Evolutionary conservation across 2,329 filamentous ascomycete species (phyloP).

Genomic region (Clonostachys rosea): DNA sequence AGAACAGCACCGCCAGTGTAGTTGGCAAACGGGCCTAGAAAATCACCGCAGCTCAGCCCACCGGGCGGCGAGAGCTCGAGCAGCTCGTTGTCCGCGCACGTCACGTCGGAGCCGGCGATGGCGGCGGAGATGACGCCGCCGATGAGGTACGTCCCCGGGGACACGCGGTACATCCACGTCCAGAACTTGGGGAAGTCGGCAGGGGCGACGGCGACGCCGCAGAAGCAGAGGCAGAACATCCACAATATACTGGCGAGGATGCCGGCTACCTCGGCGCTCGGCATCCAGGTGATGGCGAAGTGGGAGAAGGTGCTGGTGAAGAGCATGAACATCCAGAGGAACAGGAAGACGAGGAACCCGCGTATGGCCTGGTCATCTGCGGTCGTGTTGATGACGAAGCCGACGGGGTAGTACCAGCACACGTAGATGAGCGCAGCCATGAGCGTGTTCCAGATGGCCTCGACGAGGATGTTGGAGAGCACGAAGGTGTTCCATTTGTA

Average conservation of each 20-base stretch:
- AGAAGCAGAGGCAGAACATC: slow-evolving; percentile 61
- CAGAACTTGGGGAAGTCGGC: slow-evolving; percentile 65
- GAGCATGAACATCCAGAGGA: slow-evolving; percentile 60
- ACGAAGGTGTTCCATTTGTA: slow-evolving; percentile 86
- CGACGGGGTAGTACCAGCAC: slow-evolving; percentile 60
- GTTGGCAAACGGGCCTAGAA: slow-evolving; percentile 43
- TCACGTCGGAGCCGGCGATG: slow-evolving; percentile 54
- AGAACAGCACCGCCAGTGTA: slow-evolving; percentile 40
- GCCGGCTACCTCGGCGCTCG: slow-evolving; percentile 61
- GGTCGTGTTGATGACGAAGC: slow-evolving; percentile 48
- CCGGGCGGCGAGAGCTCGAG: slow-evolving; percentile 54
- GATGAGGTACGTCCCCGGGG: slow-evolving; percentile 71
- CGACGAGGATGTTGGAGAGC: slow-evolving; percentile 75
- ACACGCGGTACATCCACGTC: slow-evolving; percentile 72
- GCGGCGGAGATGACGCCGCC: slow-evolving; percentile 60
- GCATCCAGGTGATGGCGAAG: slow-evolving; percentile 58
- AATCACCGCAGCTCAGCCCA: slow-evolving; percentile 49
- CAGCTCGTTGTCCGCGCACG: slow-evolving; percentile 61
- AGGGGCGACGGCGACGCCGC: slow-evolving; percentile 57
- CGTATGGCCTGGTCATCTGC: slow-evolving; percentile 29
- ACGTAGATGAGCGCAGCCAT: slow-evolving; percentile 30
- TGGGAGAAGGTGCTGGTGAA: slow-evolving; percentile 66
- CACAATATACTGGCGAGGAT: slow-evolving; percentile 65
- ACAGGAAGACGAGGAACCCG: slow-evolving; percentile 61
- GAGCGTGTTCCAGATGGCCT: slow-evolving; percentile 75